These are phyloP conservation scores for Globisporangium cystogenes DNA, from an alignment of 352 stramenopile genomes.

Conservation along the genomic window DNA sequence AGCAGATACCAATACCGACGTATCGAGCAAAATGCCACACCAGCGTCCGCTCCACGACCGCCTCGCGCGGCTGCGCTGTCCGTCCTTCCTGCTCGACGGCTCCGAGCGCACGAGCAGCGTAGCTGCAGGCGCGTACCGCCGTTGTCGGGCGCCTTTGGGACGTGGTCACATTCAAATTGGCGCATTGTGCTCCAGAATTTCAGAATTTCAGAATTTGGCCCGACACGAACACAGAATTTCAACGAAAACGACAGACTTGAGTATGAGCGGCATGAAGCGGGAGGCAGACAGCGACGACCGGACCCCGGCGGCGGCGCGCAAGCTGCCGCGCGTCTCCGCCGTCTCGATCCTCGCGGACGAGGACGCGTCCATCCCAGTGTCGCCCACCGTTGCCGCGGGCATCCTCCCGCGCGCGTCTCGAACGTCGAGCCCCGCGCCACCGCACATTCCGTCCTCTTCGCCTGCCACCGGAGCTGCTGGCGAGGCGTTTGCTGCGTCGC, in stretches of 20 bases:
- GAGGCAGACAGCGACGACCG: background rate
- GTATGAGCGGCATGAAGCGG: background rate
- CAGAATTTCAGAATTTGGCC: no score
- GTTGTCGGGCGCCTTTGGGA: no score
- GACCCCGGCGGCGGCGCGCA: background rate
- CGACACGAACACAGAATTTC: background rate
- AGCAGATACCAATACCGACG: background rate
- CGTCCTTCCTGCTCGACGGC: constrained; percentile 21
- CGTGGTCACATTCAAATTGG: no score
- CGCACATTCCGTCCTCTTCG: background rate
- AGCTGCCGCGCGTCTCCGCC: constrained; percentile 5
- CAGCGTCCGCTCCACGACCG: constrained; percentile 11
- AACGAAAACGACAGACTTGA: background rate
- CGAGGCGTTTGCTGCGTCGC: background rate
- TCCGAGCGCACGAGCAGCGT: constrained; percentile 4
- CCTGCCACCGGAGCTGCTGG: background rate
- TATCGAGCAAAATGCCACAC: no score
- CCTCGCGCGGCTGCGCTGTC: constrained; percentile 28
- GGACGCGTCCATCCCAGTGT: constrained; percentile 1
- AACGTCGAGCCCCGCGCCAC: background rate
- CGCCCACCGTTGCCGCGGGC: constrained; percentile 9
- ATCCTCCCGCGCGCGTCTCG: constrained; percentile 6
- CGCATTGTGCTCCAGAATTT: no score
- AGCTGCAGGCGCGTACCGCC: constrained; percentile 15
- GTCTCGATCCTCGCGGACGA: background rate